Base-by-base conservation (phyloP, 805 yeast species). In the Wickerhamomyces strasburgensis region DNA sequence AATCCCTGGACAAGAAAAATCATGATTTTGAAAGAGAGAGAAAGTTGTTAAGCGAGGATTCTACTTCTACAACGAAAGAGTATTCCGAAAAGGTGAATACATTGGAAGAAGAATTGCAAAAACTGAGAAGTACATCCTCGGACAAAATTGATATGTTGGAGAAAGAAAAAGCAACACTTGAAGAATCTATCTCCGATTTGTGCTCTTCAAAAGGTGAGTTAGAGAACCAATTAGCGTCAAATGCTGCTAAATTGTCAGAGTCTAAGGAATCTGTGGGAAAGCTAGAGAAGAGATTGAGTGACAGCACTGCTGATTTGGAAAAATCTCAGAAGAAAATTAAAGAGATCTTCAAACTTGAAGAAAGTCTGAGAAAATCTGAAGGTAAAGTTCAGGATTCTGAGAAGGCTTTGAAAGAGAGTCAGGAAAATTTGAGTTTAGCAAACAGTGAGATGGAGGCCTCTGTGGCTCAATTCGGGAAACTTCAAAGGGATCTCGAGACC, bases 21-120 rank as follows among this genome's bases (percentile, higher is more conserved):
- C 42, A 55, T 28, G 78, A 70, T 29, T 66, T 75, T 41, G 81
- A 75, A 33, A 62, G 61, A 24, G 81, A 75, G 47, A 58, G 81
- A 37, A 60, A 56, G 10, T 55, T 70, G 47, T 50, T 73, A 10
- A 66, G 66, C 37, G 71, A 72, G 36, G 70, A 61, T 33, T 74
- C 82, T 0, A 76, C 72, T 38, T 62, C 73, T 0, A 60, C 70
- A 0, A 60, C 73, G 0, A 64, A 69, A 43, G 75, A 73, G 38
- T 74, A 73, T 44, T 60, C 70, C 9, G 70, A 66, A 21, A 71
- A 67, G 46, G 64, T 74, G 7, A 57, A 62, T 13, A 47, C 43
- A 7, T 48, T 76, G 13, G 81, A 76, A 41, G 64, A 56, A 5
- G 46, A 46, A 11, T 23, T 54, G 13, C 39, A 43, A 17, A 29